Percentiles rank a stretch among this genome's conserved stretches.
phyloP scores from a whole-genome alignment of 805 yeast genomes.

The Candida ficus region DNA sequence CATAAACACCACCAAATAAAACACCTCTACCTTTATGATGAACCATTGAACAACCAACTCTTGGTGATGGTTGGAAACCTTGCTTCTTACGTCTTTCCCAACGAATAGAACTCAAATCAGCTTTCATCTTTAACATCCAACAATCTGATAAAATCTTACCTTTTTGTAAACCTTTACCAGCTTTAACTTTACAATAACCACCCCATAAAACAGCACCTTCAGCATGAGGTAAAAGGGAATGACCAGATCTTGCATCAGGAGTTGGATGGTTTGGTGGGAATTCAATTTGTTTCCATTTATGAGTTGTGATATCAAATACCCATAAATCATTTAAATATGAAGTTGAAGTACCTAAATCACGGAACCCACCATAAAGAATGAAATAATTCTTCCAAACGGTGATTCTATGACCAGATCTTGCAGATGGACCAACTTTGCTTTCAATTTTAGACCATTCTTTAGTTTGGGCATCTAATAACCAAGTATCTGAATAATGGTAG shows the following conservation, averaged over 20 bases:
- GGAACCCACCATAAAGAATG: constrained; percentile 84
- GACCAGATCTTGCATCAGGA: constrained; percentile 95
- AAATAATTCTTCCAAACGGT: constrained; percentile 89
- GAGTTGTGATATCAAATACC: constrained; percentile 85
- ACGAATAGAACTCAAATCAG: constrained; percentile 64
- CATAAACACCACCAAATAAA: constrained; percentile 93
- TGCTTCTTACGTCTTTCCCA: constrained; percentile 91
- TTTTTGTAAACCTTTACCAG: constrained; percentile 80
- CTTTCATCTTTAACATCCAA: constrained; percentile 84
- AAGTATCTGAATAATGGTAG: constrained; percentile 94
- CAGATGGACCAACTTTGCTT: constrained; percentile 65
- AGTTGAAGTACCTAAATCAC: constrained; percentile 82
- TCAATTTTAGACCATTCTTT: constrained; percentile 93
- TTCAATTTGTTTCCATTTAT: constrained; percentile 88
- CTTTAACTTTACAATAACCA: constrained; percentile 91
- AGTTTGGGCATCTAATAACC: constrained; percentile 80
- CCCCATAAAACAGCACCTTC: constrained; percentile 89
- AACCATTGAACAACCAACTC: constrained; percentile 93
- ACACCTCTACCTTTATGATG: constrained; percentile 89
- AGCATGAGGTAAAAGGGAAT: constrained; percentile 69
- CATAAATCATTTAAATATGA: constrained; percentile 83
- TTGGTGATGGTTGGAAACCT: constrained; percentile 85
- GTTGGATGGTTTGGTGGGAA: constrained; percentile 74
- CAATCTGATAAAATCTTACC: constrained; percentile 85
- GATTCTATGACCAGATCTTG: constrained; percentile 91